Base-by-base conservation (phyloP, 2,329 filamentous ascomycete genomes). In the Ceratocystis destructans region DNA sequence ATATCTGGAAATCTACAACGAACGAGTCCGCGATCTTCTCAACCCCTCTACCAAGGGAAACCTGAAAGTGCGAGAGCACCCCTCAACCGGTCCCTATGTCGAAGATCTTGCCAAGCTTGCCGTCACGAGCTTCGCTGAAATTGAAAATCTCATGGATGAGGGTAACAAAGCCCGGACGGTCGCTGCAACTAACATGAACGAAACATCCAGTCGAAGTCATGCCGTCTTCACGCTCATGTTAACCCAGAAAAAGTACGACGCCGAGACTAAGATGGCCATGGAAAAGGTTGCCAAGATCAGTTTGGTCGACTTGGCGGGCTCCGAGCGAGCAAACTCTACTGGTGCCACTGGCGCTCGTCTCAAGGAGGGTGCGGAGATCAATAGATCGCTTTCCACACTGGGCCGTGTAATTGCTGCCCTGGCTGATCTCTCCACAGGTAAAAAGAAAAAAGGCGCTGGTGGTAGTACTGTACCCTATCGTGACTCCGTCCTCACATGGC, bases 131-230 rank as follows among this genome's bases (percentile, higher is more conserved):
- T 97, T 99, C 74, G 82, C 87, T 65, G 95, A 99, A 74, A 97
- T 99, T 70, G 94, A 99, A 73, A 87, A 96, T 73, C 79, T 99
- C 72, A 99, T 99, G 94, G 94, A 99, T 74, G 93, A 97, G 77
- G 94, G 94, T 72, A 99, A 99, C 80, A 99, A 99, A 77, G 94
- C 94, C 44, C 84, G 94, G 80, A 99, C 94, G 0, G 94, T 99
- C 48, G 94, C 94, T 2, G 94, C 94, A 6, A 99, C 94, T 48
- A 99, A 97, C 82, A 99, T 99, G 94, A 99, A 99, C 80, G 94
- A 97, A 77, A 99, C 95, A 0, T 96, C 91, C 68, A 96, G 91
- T 83, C 87, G 94, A 80, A 97, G 93, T 74, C 94, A 99, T 76
- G 94, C 94, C 50, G 95, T 99, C 64, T 99, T 99, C 75, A 99